Evolutionary conservation across 2,329 filamentous ascomycete genomes (phyloP).

Genomic region (Exophiala viscosa): DNA sequence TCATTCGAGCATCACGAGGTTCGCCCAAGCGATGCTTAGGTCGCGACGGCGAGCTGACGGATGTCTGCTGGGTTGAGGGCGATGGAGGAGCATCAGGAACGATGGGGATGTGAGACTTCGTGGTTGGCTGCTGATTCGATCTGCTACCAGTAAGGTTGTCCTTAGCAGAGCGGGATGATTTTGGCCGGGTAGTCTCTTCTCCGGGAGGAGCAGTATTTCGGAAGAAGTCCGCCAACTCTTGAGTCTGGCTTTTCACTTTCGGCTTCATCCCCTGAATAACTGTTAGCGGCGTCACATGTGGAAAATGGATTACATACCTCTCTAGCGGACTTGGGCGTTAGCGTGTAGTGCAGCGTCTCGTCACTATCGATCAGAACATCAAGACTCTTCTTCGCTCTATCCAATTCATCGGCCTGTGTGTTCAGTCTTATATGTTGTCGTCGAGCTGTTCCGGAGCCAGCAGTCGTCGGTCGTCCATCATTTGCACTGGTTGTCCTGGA

Average conservation of each 20-base stretch:
- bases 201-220: slow-evolving; percentile 36
- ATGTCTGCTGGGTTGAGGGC: slow-evolving; percentile 1
- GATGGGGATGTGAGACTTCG: slow-evolving; percentile 3
- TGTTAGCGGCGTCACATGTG: slow-evolving; percentile 6
- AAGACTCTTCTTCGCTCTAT: slow-evolving; percentile 63
- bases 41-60: slow-evolving; percentile 17
- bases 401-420: slow-evolving; percentile 28
- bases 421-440: slow-evolving; percentile 25
- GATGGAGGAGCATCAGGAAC: background rate
- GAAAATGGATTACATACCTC: slow-evolving; percentile 53
- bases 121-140: slow-evolving; percentile 22
- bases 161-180: slow-evolving; percentile 19
- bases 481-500: slow-evolving; percentile 20
- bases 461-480: slow-evolving; percentile 17
- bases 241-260: slow-evolving; percentile 30
- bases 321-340: slow-evolving; percentile 76
- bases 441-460: slow-evolving; percentile 17
- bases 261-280: slow-evolving; percentile 29
- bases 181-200: slow-evolving; percentile 15
- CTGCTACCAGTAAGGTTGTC: slow-evolving; percentile 26
- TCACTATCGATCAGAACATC: slow-evolving; percentile 79
- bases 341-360: slow-evolving; percentile 75
- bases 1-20: slow-evolving; percentile 70
- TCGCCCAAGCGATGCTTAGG: slow-evolving; percentile 34
- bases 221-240: slow-evolving; percentile 39